Base-by-base conservation (phyloP, 1,284 basidiomycete species). In the Trichosporon sp. region DNA sequence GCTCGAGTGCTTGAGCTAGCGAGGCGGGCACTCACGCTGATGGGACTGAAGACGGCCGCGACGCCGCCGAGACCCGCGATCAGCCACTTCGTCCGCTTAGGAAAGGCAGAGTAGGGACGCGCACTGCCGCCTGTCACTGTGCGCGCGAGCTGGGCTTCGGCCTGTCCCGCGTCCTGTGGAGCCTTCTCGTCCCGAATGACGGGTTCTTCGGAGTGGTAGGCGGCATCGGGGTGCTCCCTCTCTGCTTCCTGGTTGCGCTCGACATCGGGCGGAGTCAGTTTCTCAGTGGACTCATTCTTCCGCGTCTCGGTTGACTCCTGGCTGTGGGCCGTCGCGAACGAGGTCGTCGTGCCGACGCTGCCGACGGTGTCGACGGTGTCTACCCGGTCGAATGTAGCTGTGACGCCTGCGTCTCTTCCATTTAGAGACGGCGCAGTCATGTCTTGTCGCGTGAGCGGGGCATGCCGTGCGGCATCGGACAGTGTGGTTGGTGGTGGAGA, bases 101-200 rank as follows among this genome's bases (percentile, higher is more conserved):
- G 72, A 63, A 82, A 82, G 1, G 78, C 73, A 38, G 80, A 80
- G 74, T 81, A 83, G 1, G 81, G 78, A 35, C 71, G 64, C 4
- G 31, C 38, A 0, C 75, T 73, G 11, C 54, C 69, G 4, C 70
- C 37, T 0, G 78, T 78, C 26, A 54, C 19, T 0, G 61, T 68
- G 11, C 70, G 73, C 63, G 59, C 19, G 31, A 71, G 37, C 5
- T 48, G n/a, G 14, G 68, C 48, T 10, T 35, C 26, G 40, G 32
- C 64, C 4, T 1, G 48, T 1, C 12, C 63, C 7, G 16, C 68
- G 10, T 54, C 43, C 19, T 14, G 37, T 12, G 32, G 37, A 26
- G 35, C 54, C 21, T 26, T 37, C 37, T 68, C 54, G 38, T 68
- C 46, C 40, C 31, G 65, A 7, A 51, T 35, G 8, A 54, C 32